Evolutionary conservation across 2,329 filamentous ascomycete genomes (phyloP).

Genomic region (Tolypocladium paradoxum): DNA sequence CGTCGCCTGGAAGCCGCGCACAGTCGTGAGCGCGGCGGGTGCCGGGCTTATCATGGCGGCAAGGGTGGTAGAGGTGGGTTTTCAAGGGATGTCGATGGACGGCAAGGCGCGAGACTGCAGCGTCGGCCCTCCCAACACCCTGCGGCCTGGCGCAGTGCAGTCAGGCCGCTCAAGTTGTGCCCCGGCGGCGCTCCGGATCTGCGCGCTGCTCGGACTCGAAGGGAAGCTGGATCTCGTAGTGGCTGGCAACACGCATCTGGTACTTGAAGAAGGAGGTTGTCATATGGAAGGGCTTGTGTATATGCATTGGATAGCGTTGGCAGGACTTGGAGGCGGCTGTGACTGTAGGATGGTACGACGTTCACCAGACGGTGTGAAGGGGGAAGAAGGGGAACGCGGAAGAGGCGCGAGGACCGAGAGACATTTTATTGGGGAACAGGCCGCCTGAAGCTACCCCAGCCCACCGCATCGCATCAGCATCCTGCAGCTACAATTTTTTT

Average conservation of each 20-base stretch:
- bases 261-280: slow-evolving; percentile 38
- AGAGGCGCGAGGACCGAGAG: neutral
- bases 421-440: slow-evolving; percentile 1
- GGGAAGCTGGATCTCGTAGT: slow-evolving; percentile 36
- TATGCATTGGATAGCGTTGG: slow-evolving; percentile 41
- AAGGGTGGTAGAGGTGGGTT: neutral
- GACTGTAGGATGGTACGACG: neutral
- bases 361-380: slow-evolving; percentile 8
- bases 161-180: slow-evolving; percentile 29
- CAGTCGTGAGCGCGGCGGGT: slow-evolving; percentile 39
- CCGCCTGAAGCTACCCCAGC: neutral
- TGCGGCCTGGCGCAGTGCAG: neutral
- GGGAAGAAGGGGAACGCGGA: slow-evolving; percentile 1
- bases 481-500: too few species aligned
- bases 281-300: slow-evolving; percentile 33
- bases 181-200: slow-evolving; percentile 49
- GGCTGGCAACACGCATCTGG: slow-evolving; percentile 47
- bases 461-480: too few species aligned
- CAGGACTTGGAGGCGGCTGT: slow-evolving; percentile 4
- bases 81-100: neutral
- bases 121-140: neutral
- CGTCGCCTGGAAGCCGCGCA: slow-evolving; percentile 47
- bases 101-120: neutral
- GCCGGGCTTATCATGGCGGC: slow-evolving; percentile 34
- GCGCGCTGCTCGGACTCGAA: slow-evolving; percentile 41